Conservation (phyloP, 2,329 filamentous ascomycete species). For the Colletotrichum sansevieriae region DNA sequence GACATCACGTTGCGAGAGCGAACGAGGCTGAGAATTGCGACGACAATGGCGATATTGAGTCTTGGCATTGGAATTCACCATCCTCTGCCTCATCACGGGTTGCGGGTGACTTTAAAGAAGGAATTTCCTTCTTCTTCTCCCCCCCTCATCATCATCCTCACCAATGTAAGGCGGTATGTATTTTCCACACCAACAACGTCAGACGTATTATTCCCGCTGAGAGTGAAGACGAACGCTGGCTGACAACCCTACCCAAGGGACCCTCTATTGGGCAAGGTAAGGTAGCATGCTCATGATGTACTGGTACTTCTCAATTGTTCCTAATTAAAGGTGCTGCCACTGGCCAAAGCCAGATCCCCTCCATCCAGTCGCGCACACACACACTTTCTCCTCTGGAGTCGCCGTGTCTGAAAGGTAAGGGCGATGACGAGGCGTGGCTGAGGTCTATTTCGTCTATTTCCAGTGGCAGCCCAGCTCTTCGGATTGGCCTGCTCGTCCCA, state of each 20-base stretch:
- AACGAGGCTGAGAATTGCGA: constrained; percentile 30
- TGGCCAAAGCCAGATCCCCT: constrained; percentile 22
- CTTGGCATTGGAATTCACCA: constrained; percentile 10
- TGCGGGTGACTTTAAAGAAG: constrained; percentile 6
- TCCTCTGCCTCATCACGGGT: constrained; percentile 5
- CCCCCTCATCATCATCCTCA: not conserved
- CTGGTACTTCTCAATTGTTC: constrained; percentile 23
- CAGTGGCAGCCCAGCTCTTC: constrained; percentile 17
- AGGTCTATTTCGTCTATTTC: constrained; percentile 37
- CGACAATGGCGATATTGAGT: constrained; percentile 17
- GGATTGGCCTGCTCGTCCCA: constrained; percentile 25
- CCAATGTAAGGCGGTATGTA: not conserved
- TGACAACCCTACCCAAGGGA: no score
- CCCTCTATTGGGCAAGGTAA: no score
- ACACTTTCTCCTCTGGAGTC: constrained; percentile 22
- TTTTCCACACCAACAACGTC: not conserved
- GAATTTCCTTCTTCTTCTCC: not conserved
- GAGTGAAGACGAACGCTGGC: no score
- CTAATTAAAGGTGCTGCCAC: constrained; percentile 29
- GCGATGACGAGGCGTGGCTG: constrained; percentile 57
- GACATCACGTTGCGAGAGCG: constrained; percentile 1
- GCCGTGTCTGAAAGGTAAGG: constrained; percentile 39
- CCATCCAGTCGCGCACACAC: constrained; percentile 16
- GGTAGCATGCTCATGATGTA: constrained; percentile 7
- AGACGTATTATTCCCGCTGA: no score